Conservation (phyloP, 169 alveolate genomes). For the Blepharisma undulans region DNA sequence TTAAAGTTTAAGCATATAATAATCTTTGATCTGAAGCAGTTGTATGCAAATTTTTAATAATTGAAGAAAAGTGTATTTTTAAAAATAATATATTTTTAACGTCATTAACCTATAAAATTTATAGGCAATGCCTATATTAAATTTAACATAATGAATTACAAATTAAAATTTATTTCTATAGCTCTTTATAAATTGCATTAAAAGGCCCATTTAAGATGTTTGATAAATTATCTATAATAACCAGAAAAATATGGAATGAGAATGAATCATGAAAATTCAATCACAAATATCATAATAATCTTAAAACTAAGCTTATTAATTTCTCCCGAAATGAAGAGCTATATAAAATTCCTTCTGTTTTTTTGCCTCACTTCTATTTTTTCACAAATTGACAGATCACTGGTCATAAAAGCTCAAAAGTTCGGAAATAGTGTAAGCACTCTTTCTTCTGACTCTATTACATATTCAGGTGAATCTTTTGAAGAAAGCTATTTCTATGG, state of each 20-base stretch:
- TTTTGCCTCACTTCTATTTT: not conserved
- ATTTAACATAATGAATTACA: too few species aligned
- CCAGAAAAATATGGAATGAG: not conserved
- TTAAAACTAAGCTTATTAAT: not conserved
- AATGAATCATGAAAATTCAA: not conserved
- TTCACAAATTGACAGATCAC: not conserved
- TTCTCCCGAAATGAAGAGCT: not conserved
- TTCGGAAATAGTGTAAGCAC: not conserved
- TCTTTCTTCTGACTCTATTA: not conserved
- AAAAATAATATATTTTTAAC: too few species aligned
- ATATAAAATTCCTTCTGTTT: not conserved
- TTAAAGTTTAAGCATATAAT: too few species aligned
- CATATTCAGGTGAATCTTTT: not conserved
- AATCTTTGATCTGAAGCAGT: too few species aligned
- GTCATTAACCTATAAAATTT: too few species aligned
- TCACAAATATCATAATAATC: not conserved
- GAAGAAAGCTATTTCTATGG: not conserved
- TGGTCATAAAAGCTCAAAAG: not conserved
- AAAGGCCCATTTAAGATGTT: not conserved
- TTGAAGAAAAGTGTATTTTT: too few species aligned
- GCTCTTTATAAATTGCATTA: not conserved
- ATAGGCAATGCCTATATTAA: too few species aligned
- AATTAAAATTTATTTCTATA: too few species aligned
- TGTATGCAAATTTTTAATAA: too few species aligned
- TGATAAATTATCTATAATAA: not conserved